phyloP scores from a whole-genome alignment of 306 rosid genomes.

The Potentilla sterilis region DNA sequence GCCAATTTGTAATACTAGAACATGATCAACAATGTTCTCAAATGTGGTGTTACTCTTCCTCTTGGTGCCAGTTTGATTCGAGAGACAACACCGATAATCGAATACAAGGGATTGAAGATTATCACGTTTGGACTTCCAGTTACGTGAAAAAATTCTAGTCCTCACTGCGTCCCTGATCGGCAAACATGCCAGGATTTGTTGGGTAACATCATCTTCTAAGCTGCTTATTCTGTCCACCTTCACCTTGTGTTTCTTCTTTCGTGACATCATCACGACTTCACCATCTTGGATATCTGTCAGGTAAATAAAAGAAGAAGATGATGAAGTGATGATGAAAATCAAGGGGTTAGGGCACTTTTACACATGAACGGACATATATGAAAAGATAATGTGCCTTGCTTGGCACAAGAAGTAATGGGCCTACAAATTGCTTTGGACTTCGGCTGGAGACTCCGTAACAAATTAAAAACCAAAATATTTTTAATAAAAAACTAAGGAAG shows the following conservation, averaged over 20 bases:
- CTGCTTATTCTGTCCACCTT: constrained; percentile 45
- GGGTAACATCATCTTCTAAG: constrained; percentile 44
- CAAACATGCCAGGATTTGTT: constrained; percentile 46
- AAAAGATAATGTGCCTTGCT: too few species aligned
- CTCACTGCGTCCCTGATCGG: constrained; percentile 52
- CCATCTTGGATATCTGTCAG: too few species aligned
- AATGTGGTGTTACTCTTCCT: background rate
- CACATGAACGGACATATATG: too few species aligned
- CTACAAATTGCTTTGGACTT: too few species aligned
- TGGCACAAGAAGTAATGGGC: too few species aligned
- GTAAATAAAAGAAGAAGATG: too few species aligned
- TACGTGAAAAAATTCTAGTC: constrained; percentile 46
- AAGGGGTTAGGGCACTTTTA: too few species aligned
- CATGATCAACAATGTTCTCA: constrained; percentile 20
- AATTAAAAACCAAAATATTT: too few species aligned
- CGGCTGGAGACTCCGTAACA: too few species aligned
- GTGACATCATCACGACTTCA: too few species aligned
- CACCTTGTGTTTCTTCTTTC: background rate
- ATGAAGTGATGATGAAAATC: too few species aligned
- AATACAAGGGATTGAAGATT: constrained; percentile 47
- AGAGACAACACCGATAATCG: constrained; percentile 17
- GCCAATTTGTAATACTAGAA: constrained; percentile 52
- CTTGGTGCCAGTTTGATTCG: background rate
- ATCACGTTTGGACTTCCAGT: constrained; percentile 61
- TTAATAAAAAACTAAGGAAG: too few species aligned